Percentiles rank a stretch among this genome's conserved stretches.
phyloP scores from a whole-genome alignment of 2,329 filamentous ascomycete species.

The Aureobasidium leucospermi region DNA sequence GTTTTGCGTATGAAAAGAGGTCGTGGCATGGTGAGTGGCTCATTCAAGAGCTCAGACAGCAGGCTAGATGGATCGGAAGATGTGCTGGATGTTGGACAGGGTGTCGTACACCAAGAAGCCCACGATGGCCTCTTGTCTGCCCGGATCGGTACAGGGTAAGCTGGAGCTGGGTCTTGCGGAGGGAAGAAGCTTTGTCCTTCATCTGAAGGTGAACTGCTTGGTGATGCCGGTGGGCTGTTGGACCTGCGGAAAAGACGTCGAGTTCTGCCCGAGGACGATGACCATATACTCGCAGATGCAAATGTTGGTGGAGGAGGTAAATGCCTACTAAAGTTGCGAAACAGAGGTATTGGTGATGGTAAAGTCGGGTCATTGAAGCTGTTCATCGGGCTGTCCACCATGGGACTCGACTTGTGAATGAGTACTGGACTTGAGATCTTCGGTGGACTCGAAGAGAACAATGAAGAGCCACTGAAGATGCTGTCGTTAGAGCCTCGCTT shows the following conservation, averaged over 20 bases:
- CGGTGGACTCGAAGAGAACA: background rate
- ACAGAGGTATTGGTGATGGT: background rate
- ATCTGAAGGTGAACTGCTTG: background rate
- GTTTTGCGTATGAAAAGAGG: constrained; percentile 4
- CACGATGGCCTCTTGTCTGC: background rate
- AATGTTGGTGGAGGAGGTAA: constrained; percentile 14
- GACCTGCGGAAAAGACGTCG: constrained; percentile 10
- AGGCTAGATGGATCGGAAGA: background rate
- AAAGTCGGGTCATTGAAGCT: background rate
- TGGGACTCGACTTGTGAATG: background rate
- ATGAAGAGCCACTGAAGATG: background rate
- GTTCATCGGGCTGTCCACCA: constrained; percentile 3
- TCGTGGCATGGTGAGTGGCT: background rate
- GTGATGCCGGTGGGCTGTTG: background rate
- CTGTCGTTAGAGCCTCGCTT: background rate
- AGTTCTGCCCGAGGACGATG: background rate
- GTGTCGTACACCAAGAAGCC: background rate
- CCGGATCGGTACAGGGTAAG: background rate
- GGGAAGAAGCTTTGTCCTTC: background rate
- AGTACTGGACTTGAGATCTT: background rate
- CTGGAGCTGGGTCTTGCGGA: background rate
- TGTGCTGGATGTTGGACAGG: background rate
- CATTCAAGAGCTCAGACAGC: constrained; percentile 1
- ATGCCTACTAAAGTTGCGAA: constrained; percentile 30
- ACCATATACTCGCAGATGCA: constrained; percentile 13